Percentiles rank a stretch among this genome's conserved stretches.
These are phyloP conservation scores for Nakazawaea pomicola DNA, from an alignment of 805 yeast genomes.

Conservation along the genomic window DNA sequence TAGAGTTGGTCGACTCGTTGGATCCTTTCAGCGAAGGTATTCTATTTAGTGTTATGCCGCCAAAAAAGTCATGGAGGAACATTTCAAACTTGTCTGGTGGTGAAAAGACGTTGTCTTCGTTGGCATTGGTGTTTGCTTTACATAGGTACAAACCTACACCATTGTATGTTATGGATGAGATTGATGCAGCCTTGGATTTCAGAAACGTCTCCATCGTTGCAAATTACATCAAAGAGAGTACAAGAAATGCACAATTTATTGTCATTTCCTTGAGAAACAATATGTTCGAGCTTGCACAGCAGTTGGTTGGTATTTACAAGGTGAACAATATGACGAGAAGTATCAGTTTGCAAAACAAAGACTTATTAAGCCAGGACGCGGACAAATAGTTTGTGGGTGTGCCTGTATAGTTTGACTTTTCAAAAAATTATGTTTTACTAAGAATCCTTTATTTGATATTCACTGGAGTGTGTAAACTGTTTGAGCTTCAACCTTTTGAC, in stretches of 20 bases:
- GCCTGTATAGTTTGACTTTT: no score
- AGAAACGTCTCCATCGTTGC: slow-evolving; percentile 97
- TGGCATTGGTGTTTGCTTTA: slow-evolving; percentile 93
- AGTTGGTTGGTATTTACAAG: slow-evolving; percentile 92
- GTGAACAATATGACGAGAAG: slow-evolving; percentile 87
- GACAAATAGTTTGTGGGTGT: no score
- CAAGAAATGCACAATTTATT: slow-evolving; percentile 93
- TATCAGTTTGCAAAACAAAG: slow-evolving; percentile 68
- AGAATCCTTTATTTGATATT: no score
- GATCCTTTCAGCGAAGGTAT: slow-evolving; percentile 99
- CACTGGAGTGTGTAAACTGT: no score
- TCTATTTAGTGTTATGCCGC: slow-evolving; percentile 97
- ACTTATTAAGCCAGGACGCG: slow-evolving; percentile 21
- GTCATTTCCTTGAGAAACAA: slow-evolving; percentile 94
- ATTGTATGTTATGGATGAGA: slow-evolving; percentile 96
- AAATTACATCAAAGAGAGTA: slow-evolving; percentile 90
- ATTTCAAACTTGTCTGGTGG: slow-evolving; percentile 96
- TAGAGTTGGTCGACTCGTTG: slow-evolving; percentile 89
- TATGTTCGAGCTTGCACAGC: slow-evolving; percentile 95
- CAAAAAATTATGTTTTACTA: no score
- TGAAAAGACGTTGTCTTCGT: slow-evolving; percentile 90
- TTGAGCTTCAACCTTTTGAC: no score
- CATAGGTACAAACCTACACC: slow-evolving; percentile 98
- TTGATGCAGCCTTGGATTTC: slow-evolving; percentile 97
- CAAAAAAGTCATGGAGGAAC: slow-evolving; percentile 96